phyloP scores from a whole-genome alignment of 208 protist species.

The Naegleria gruberi region DNA sequence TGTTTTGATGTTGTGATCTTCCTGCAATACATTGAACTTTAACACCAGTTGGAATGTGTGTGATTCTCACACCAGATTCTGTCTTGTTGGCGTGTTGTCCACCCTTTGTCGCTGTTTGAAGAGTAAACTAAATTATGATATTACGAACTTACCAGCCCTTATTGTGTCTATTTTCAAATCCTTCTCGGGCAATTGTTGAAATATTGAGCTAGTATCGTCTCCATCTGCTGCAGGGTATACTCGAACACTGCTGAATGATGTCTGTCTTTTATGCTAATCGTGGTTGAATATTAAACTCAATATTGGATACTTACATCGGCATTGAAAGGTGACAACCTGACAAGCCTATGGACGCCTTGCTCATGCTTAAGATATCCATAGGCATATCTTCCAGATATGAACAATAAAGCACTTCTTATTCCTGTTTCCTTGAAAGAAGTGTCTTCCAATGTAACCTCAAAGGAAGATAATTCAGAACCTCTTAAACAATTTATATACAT shows the following conservation, averaged over 20 bases:
- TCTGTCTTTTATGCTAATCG: background rate
- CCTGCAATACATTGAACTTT: slow-evolving; percentile 11
- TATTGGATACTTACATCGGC: background rate
- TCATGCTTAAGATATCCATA: slow-evolving; percentile 6
- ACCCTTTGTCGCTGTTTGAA: slow-evolving; percentile 8
- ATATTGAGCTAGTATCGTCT: background rate
- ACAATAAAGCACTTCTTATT: background rate
- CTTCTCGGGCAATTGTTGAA: background rate
- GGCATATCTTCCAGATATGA: background rate
- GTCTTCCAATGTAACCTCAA: background rate
- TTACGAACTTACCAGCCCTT: too few relatives aligned
- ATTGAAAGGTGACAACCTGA: slow-evolving; percentile 18
- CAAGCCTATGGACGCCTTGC: background rate
- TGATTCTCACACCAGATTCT: slow-evolving; percentile 25
- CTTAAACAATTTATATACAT: slow-evolving; percentile 18
- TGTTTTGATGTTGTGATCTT: slow-evolving; percentile 40
- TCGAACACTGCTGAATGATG: slow-evolving; percentile 23
- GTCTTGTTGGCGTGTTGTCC: slow-evolving; percentile 35
- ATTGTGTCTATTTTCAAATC: slow-evolving; percentile 19
- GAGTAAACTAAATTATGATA: too few relatives aligned
- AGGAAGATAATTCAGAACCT: background rate
- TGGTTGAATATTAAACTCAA: background rate
- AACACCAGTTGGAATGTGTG: slow-evolving; percentile 31
- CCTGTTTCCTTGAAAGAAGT: background rate
- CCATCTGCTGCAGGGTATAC: slow-evolving; percentile 26